phyloP scores from a whole-genome alignment of 1,284 basidiomycete species.

The Caloboletus firmus region DNA sequence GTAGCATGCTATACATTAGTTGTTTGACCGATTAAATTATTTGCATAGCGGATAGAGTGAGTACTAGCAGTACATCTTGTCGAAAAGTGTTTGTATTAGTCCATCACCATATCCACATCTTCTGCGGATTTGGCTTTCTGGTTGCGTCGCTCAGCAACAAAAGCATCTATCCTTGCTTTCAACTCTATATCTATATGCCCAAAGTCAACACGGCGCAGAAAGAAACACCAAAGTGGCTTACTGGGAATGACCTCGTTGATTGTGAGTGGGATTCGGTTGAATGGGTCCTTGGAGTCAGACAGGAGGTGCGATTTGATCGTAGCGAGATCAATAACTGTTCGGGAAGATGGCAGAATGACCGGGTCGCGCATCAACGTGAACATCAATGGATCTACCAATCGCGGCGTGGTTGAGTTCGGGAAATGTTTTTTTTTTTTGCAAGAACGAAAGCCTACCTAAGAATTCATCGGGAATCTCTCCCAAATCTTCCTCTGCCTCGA shows the following conservation, averaged over 20 bases:
- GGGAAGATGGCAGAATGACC: slow-evolving; percentile 86
- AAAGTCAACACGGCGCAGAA: slow-evolving; percentile 7
- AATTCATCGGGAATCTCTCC: slow-evolving; percentile 97
- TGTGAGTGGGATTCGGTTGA: slow-evolving; percentile 79
- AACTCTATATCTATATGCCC: slow-evolving; percentile 52
- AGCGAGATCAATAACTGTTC: slow-evolving; percentile 78
- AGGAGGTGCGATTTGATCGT: slow-evolving; percentile 96
- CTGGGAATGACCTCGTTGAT: slow-evolving; percentile 83
- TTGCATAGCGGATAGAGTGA: slow-evolving; percentile 2
- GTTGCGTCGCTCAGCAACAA: slow-evolving; percentile 50
- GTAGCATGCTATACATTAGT: background rate
- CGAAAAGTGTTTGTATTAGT: slow-evolving; percentile 10
- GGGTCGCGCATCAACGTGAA: slow-evolving; percentile 96
- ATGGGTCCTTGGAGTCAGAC: slow-evolving; percentile 89
- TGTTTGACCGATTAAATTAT: slow-evolving; percentile 6
- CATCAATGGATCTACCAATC: slow-evolving; percentile 80
- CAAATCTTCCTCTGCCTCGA: slow-evolving; percentile 90
- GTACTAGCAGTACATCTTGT: slow-evolving; percentile 7
- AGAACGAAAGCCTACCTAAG: slow-evolving; percentile 58
- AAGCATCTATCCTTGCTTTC: slow-evolving; percentile 63
- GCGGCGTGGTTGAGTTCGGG: background rate
- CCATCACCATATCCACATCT: slow-evolving; percentile 38
- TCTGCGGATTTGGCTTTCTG: slow-evolving; percentile 30
- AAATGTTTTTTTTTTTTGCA: background rate
- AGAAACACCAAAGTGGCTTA: slow-evolving; percentile 29